phyloP scores from a whole-genome alignment of 352 stramenopile species.

The Pythium plurisporium region DNA sequence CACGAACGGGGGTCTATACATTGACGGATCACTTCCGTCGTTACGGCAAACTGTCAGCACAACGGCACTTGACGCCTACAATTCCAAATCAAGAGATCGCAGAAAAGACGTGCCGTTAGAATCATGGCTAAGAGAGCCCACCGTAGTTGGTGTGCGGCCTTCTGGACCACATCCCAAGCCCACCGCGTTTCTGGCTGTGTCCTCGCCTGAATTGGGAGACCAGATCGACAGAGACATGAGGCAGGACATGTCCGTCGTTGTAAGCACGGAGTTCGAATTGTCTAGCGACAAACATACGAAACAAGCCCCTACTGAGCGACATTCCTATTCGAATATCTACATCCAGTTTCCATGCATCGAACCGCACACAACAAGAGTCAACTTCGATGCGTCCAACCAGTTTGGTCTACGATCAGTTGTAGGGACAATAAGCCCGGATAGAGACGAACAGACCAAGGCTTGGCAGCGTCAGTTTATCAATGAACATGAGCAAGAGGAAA shows the following conservation, averaged over 20 bases:
- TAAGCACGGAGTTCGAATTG: too few relatives aligned
- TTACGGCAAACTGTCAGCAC: slow-evolving; percentile 17
- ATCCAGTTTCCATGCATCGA: slow-evolving; percentile 55
- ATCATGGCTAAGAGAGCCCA: background rate
- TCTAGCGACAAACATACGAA: too few relatives aligned
- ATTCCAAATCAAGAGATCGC: background rate
- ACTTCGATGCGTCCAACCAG: background rate
- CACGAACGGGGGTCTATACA: slow-evolving; percentile 4
- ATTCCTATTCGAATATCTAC: slow-evolving; percentile 33
- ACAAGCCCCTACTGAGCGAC: background rate
- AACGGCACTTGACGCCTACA: slow-evolving; percentile 5
- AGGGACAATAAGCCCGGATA: background rate
- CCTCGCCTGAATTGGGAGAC: background rate
- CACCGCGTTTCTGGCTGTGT: slow-evolving; percentile 4
- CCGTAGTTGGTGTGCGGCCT: slow-evolving; percentile 11
- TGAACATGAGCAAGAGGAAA: slow-evolving; percentile 13
- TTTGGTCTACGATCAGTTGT: background rate
- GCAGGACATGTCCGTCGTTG: too few relatives aligned
- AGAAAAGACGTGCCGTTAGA: background rate
- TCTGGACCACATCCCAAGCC: slow-evolving; percentile 8
- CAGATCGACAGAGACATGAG: too few relatives aligned
- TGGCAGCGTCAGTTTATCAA: slow-evolving; percentile 9
- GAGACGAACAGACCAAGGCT: slow-evolving; percentile 7
- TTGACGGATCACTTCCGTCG: slow-evolving; percentile 14
- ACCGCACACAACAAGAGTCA: slow-evolving; percentile 29